Evolutionary conservation across 106 monocot genomes (phyloP), one percentile per base, ranked within the genome.

Genomic region (Allium sativum): DNA sequence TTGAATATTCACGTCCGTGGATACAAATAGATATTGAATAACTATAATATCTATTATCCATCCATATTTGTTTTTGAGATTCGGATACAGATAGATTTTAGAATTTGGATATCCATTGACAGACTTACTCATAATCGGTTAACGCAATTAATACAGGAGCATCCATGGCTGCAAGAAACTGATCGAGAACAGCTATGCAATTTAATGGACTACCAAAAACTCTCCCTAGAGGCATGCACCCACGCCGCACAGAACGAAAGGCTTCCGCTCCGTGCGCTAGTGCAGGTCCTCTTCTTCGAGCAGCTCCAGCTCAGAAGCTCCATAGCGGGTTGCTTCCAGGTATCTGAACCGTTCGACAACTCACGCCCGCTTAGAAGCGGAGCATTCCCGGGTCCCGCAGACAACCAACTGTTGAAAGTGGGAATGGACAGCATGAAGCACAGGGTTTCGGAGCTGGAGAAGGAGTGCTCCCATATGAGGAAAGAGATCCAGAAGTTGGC

Each of bases 231-330:
- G 57, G 78, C 78, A 13, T 82, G 82, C 74, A 78, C 78, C 0
- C 82, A 78, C 40, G 82, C 82, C 0, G 82, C 71, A 4, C 82
- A 82, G 56, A 82, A 82, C 45, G 82, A 78, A 71, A 66, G 82
- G 64, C 78, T 82, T 52, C 82, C 82, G 1, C 71, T 82, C 21
- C 64, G 82, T 41, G 68, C 78, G 46, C 21, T 82, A 0, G 78
- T 82, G 22, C 82, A 82, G 61, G 82, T 82, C 14, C 78, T 82
- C 58, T 82, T 82, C 65, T 82, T 78, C 45, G 82, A 82, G 68
- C 82, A 82, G 65, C 64, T 82, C n/a, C 82, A 82, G 63, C 68
- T 78, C 41, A 74, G 82, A 53, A 74, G 66, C 13, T 82, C 82
- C 0, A 82, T 82, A 18, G 82, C 82, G 14, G 77, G 82, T 7